A percentile compares a stretch with the other conserved stretches of the same genome.
Evolutionary conservation across 768 basidiomycete genomes (phyloP).

Genomic region (Kondoa subrosea): DNA sequence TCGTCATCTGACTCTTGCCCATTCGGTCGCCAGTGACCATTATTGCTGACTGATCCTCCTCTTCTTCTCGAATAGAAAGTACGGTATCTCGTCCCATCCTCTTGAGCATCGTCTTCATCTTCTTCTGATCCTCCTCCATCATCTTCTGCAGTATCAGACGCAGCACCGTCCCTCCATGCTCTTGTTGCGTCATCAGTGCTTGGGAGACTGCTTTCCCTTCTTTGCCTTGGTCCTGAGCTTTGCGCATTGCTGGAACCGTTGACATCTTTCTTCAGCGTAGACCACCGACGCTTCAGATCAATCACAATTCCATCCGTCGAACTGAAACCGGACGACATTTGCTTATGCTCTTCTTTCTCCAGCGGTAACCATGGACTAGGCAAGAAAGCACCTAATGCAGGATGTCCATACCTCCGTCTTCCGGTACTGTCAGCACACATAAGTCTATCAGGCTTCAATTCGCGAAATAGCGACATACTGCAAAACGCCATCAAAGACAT

Average conservation of each 20-base stretch:
- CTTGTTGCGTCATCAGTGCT: conserved; percentile 5
- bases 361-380: conserved; percentile 89
- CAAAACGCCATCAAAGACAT: conserved; percentile 80
- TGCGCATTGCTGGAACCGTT: conserved; percentile 9
- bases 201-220: neutral
- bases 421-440: conserved; percentile 50
- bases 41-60: neutral
- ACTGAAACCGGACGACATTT: conserved; percentile 18
- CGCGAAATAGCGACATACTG: conserved; percentile 44
- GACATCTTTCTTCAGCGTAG: conserved; percentile 32
- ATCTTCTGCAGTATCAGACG: neutral
- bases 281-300: conserved; percentile 58
- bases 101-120: neutral
- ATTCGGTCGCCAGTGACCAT: neutral
- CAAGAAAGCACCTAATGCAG: conserved; percentile 78
- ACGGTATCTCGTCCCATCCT: neutral
- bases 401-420: conserved; percentile 83
- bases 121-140: neutral
- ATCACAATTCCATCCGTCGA: conserved; percentile 51
- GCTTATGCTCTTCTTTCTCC: conserved; percentile 27
- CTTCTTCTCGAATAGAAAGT: neutral
- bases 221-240: neutral
- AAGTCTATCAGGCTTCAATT: too few species aligned
- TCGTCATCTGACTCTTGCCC: neutral
- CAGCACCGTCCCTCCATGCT: conserved; percentile 7